Evolutionary conservation across 225 moss, liverwort and hornwort genomes (phyloP).

Genomic region (Polytrichum formosum): DNA sequence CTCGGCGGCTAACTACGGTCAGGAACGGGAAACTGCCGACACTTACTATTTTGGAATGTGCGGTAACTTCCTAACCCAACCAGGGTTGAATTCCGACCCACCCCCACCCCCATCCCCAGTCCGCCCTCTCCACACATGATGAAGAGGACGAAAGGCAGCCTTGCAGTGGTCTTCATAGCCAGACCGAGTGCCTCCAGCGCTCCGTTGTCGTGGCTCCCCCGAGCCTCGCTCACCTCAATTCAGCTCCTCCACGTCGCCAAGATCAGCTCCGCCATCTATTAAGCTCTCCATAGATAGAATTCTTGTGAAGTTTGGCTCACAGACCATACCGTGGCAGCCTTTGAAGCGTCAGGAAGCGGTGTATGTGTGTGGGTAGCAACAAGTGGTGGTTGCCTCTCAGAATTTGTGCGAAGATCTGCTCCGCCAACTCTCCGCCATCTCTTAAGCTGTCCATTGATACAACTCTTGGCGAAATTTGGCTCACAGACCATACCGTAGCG

Average conservation of each 20-base stretch:
- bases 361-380: not conserved
- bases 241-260: not conserved
- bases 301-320: not conserved
- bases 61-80: not conserved
- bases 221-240: not conserved
- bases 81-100: not conserved
- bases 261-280: not conserved
- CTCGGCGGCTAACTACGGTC: conserved; percentile 3
- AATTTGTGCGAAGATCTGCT: not conserved
- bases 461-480: not conserved
- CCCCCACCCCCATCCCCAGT: not conserved
- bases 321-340: not conserved
- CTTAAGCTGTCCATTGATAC: not conserved
- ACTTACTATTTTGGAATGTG: not conserved
- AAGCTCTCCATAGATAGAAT: not conserved
- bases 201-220: not conserved
- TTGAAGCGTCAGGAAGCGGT: not conserved
- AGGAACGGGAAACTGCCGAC: not conserved
- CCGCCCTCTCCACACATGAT: not conserved
- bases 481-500: not conserved
- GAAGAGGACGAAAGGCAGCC: not conserved
- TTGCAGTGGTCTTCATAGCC: not conserved
- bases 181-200: not conserved
- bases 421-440: not conserved
- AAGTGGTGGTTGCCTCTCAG: too few relatives aligned